Percentiles rank a stretch among this genome's conserved stretches.
Conservation (phyloP, 352 stramenopile species). For the Phytophthora rubi region DNA sequence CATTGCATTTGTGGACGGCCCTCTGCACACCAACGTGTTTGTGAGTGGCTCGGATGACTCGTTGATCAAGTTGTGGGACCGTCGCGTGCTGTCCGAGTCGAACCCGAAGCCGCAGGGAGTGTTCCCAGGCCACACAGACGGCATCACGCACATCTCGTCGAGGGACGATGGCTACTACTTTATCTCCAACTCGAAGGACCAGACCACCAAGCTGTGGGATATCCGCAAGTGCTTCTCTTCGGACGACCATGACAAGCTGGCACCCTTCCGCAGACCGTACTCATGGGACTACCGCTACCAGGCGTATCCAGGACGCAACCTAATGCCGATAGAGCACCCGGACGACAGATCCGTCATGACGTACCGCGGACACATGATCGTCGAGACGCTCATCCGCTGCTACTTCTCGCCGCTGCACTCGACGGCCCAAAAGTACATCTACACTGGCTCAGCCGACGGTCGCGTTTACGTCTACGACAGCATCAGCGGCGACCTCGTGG, state of each 20-base stretch:
- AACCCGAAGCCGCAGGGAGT: slow-evolving; percentile 80
- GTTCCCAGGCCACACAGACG: slow-evolving; percentile 85
- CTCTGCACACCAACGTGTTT: slow-evolving; percentile 85
- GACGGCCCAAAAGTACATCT: slow-evolving; percentile 89
- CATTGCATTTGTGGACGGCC: slow-evolving; percentile 85
- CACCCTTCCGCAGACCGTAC: slow-evolving; percentile 58
- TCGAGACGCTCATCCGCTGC: slow-evolving; percentile 86
- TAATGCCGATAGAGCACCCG: slow-evolving; percentile 64
- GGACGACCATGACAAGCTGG: slow-evolving; percentile 49
- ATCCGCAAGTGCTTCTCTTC: slow-evolving; percentile 77
- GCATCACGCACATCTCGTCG: slow-evolving; percentile 82
- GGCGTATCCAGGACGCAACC: slow-evolving; percentile 70
- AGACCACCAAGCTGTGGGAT: slow-evolving; percentile 87
- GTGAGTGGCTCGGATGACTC: slow-evolving; percentile 85
- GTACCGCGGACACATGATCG: slow-evolving; percentile 80
- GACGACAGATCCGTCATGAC: slow-evolving; percentile 85
- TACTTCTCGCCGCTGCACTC: slow-evolving; percentile 89
- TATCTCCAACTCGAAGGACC: slow-evolving; percentile 88
- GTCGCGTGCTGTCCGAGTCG: slow-evolving; percentile 75
- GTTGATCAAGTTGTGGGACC: slow-evolving; percentile 89
- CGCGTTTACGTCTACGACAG: slow-evolving; percentile 87
- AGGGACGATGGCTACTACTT: slow-evolving; percentile 90
- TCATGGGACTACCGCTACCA: slow-evolving; percentile 87
- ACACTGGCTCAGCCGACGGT: slow-evolving; percentile 83
- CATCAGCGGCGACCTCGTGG: slow-evolving; percentile 71